Conservation (phyloP, 306 rosid genomes). For the Vigna nakashimae region DNA sequence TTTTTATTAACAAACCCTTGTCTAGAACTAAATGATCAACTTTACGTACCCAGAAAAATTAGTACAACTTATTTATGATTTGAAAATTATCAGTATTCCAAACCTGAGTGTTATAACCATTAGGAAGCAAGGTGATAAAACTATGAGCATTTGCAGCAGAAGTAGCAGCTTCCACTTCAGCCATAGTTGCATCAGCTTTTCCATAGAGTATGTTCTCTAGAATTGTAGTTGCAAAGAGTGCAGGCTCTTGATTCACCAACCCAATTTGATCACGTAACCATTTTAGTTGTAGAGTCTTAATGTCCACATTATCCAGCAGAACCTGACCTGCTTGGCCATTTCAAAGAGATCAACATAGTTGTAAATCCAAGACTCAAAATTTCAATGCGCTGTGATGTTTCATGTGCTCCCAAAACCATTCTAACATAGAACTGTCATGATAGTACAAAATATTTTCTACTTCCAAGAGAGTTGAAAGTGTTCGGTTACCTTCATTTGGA, state of each 20-base stretch:
- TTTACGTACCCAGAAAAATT: neutral
- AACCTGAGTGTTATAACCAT: constrained; percentile 93
- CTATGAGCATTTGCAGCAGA: constrained; percentile 97
- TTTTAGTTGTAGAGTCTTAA: constrained; percentile 77
- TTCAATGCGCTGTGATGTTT: neutral
- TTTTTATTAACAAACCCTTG: constrained; percentile 4
- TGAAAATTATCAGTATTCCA: constrained; percentile 8
- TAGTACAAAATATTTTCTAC: neutral
- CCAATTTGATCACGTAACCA: constrained; percentile 98
- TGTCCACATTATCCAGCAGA: constrained; percentile 83
- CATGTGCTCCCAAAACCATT: neutral
- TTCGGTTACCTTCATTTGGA: constrained; percentile 80
- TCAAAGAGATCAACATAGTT: constrained; percentile 17
- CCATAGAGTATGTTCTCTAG: constrained; percentile 95
- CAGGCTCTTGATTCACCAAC: constrained; percentile 98
- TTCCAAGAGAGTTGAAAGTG: neutral
- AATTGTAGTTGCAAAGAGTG: constrained; percentile 94
- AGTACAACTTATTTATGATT: neutral
- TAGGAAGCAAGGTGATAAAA: constrained; percentile 88
- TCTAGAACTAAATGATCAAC: constrained; percentile 13
- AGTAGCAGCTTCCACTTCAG: constrained; percentile 90
- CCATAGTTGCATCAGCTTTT: constrained; percentile 83
- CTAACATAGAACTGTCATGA: neutral
- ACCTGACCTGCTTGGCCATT: constrained; percentile 75
- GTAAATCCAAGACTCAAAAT: neutral